These are phyloP conservation scores for Carex kokanica DNA, from an alignment of 176 grass and related monocot species.

Conservation along the genomic window DNA sequence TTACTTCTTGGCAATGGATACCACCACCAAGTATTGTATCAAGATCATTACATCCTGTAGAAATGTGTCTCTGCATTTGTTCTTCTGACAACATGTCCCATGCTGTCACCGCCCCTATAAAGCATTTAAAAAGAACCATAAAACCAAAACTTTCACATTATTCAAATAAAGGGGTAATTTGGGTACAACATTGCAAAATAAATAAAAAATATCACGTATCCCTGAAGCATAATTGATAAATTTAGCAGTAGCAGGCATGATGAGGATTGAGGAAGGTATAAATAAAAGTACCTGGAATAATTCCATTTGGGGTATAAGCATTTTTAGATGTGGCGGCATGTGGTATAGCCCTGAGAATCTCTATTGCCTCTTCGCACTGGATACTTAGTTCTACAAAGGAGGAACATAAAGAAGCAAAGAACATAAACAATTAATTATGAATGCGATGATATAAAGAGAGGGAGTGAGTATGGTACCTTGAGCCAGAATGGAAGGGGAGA, in stretches of 20 bases:
- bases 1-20: conserved; percentile 94
- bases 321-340: conserved; percentile 24
- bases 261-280: background rate
- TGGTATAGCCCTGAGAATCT: conserved; percentile 35
- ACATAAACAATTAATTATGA: background rate
- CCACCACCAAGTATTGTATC: conserved; percentile 89
- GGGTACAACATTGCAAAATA: background rate
- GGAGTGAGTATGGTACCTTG: conserved; percentile 22
- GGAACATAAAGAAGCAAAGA: background rate
- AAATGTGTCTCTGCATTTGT: conserved; percentile 77
- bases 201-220: background rate
- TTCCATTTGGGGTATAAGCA: conserved; percentile 1
- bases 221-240: background rate
- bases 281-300: conserved; percentile 33
- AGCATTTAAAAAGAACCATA: background rate
- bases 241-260: background rate
- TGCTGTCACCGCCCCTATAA: conserved; percentile 75
- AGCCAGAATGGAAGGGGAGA: conserved; percentile 35
- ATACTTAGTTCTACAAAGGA: conserved; percentile 34
- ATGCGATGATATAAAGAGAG: background rate
- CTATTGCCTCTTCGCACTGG: conserved; percentile 28
- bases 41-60: conserved; percentile 66
- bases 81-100: conserved; percentile 98
- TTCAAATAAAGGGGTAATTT: background rate
- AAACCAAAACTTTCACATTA: background rate